Evolutionary conservation across 2,329 filamentous ascomycete genomes (phyloP), one percentile per base, ranked within the genome.

Genomic region (Fusarium torulosum): DNA sequence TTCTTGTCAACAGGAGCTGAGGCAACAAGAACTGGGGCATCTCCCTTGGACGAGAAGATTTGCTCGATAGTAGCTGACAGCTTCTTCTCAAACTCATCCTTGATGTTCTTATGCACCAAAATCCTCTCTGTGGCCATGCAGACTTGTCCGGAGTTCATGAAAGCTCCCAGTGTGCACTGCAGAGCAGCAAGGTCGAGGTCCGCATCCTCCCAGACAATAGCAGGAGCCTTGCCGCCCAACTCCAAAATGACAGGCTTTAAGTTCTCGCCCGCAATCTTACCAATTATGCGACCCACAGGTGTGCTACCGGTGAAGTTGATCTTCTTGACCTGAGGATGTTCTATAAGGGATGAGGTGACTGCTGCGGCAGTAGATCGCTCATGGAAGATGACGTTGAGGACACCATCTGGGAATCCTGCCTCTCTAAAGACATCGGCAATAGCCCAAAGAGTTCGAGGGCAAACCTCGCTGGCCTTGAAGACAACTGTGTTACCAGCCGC

Each of bases 221-320:
- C 89, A 0, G 88, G 88, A 1, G 91, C 90, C 77, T 97, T 97
- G 44, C 93, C 93, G 5, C 94, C 93, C 1, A 97, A 83, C 77
- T 97, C 93, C 72, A 96, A 85, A 3, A 96, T 81, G 1, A 91
- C 85, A 0, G 92, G 93, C 82, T 97, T 97, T 40, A 96, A 82
- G 71, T 91, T 80, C 75, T 91, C 87, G 27, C 91, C 93, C 0
- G 91, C 91, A 10, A 87, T 83, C 20, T 84, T 82, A 11, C 88
- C 91, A 58, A 97, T 88, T 74, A 93, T 90, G 31, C 88, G 85
- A 1, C 93, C 93, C 1, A 96, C 90, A 0, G 77, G 77, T 0
- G 92, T 94, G 72, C 87, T 91, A 33, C 93, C 93, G 0, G 93
- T 97, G 78, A 96, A 97, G 80, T 93, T 96, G 76, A 97, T 84